Percentiles rank a stretch among this genome's conserved stretches.
These are phyloP conservation scores for Didymella glomerata DNA, from an alignment of 2,329 filamentous ascomycete genomes.

Conservation along the genomic window DNA sequence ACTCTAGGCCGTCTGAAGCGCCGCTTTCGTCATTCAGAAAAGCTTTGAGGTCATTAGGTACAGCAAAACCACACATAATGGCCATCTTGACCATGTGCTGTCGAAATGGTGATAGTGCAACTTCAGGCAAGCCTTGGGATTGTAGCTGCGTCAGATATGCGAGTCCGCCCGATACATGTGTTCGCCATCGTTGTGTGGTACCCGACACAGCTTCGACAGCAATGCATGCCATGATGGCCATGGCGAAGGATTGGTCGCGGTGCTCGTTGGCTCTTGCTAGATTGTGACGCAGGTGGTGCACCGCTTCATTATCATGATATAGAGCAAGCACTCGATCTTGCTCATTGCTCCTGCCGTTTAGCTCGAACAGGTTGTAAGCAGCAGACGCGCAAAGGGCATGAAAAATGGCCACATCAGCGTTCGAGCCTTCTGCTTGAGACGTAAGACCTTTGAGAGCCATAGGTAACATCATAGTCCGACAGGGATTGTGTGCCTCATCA, in stretches of 20 bases:
- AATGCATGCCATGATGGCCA: slow-evolving; percentile 27
- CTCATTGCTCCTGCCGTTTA: slow-evolving; percentile 15
- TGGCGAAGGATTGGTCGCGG: slow-evolving; percentile 23
- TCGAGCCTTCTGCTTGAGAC: slow-evolving; percentile 13
- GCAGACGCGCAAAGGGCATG: slow-evolving; percentile 23
- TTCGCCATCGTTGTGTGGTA: slow-evolving; percentile 25
- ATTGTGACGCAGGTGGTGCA: slow-evolving; percentile 24
- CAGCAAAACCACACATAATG: slow-evolving; percentile 19
- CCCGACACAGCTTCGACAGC: slow-evolving; percentile 24
- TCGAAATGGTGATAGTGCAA: slow-evolving; percentile 15
- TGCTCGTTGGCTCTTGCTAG: slow-evolving; percentile 17
- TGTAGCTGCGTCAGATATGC: slow-evolving; percentile 21
- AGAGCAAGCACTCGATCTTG: slow-evolving; percentile 20
- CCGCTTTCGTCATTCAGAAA: slow-evolving; percentile 21
- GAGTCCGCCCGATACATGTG: slow-evolving; percentile 23
- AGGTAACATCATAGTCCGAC: slow-evolving; percentile 26
- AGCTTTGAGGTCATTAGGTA: slow-evolving; percentile 13
- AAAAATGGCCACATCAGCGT: slow-evolving; percentile 24
- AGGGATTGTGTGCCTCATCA: slow-evolving; percentile 24
- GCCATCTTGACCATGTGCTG: slow-evolving; percentile 27
- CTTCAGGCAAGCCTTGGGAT: slow-evolving; percentile 17
- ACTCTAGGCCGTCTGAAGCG: slow-evolving; percentile 19
- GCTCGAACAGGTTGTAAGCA: slow-evolving; percentile 25
- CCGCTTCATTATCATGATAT: slow-evolving; percentile 21
- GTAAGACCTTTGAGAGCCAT: slow-evolving; percentile 24